Base-by-base conservation (phyloP, 1,284 basidiomycete genomes). In the Omphalotus olearius region DNA sequence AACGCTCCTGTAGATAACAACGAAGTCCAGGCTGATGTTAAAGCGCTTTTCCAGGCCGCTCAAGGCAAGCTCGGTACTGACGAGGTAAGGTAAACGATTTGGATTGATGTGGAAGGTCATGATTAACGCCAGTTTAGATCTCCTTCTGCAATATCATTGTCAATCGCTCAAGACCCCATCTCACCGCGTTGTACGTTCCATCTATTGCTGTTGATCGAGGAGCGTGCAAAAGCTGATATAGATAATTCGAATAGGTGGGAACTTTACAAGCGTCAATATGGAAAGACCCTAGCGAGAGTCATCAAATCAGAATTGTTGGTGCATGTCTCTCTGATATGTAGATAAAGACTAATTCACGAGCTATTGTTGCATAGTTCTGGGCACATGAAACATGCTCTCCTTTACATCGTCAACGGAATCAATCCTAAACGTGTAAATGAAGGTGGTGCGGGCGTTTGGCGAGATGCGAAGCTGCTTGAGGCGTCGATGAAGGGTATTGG, bases 401-500 rank as follows among this genome's bases (percentile, higher is more conserved):
- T 72, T 4, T 65, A 68, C 55, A 71, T 75, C 53, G 63, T 72
- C 40, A 57, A 65, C 37, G 70, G 72, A 20, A 66, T 64, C 36
- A 72, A 74, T 48, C 55, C 66, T 20, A 69, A 70, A 53, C 64
- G 45, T 4, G 26, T 43, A 9, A 48, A 65, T 13, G 64, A 68
- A 51, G 62, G 63, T 1, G 26, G 26, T 28, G 59, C 62, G 39
- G 69, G 70, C 16, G 60, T 67, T 23, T 71, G 68, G 63, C 66
- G 72, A 16, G 73, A 74, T 45, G 71, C 68, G 2, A 69, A 70
- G 53, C 52, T 69, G 9, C 56, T 75, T 5, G 66, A 73, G 50
- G 62, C 65, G 38, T 61, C 70, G 10, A 74, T 75, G 71, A 62
- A 58, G 11, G 73, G 73, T 3, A 35, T 69, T 20, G 72, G 72